Evolutionary conservation across 2,329 filamentous ascomycete species (phyloP).

Genomic region (Metarhizium sp.): DNA sequence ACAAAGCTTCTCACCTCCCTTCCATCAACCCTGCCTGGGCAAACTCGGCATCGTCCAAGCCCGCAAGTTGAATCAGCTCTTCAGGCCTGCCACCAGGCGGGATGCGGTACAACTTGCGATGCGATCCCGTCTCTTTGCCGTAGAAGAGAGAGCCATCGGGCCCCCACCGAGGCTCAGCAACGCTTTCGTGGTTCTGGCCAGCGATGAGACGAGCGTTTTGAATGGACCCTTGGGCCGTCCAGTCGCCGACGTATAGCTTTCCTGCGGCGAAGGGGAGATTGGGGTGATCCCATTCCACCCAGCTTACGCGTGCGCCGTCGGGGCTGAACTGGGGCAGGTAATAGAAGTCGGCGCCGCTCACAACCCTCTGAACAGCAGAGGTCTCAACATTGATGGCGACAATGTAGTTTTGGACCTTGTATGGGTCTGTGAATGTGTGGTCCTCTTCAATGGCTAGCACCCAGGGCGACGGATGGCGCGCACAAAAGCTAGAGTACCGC

Average conservation of each 20-base stretch:
- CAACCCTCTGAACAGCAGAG: slow-evolving; percentile 29
- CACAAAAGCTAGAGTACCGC: slow-evolving; percentile 37
- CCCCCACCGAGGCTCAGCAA: slow-evolving; percentile 42
- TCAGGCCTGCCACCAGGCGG: slow-evolving; percentile 16
- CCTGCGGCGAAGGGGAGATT: slow-evolving; percentile 41
- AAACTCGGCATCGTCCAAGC: slow-evolving; percentile 31
- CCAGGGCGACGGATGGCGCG: slow-evolving; percentile 27
- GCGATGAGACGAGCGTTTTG: slow-evolving; percentile 26
- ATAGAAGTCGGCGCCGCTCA: slow-evolving; percentile 42
- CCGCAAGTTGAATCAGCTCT: slow-evolving; percentile 22
- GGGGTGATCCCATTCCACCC: slow-evolving; percentile 46
- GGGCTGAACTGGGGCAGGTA: slow-evolving; percentile 38
- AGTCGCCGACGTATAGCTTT: slow-evolving; percentile 34
- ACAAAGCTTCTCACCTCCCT: slow-evolving; percentile 18
- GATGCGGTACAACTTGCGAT: slow-evolving; percentile 37
- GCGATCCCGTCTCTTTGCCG: slow-evolving; percentile 34
- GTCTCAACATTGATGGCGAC: slow-evolving; percentile 30
- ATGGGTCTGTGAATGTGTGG: slow-evolving; percentile 26
- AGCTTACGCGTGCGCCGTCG: slow-evolving; percentile 35
- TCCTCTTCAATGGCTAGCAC: slow-evolving; percentile 45
- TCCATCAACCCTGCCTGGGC: slow-evolving; percentile 22
- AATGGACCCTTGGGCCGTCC: slow-evolving; percentile 23
- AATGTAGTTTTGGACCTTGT: slow-evolving; percentile 26
- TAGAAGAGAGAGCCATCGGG: slow-evolving; percentile 39
- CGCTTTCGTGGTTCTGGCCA: slow-evolving; percentile 31